Evolutionary conservation across 331 rosid genomes (phyloP).

Genomic region (Stylosanthes scabra): DNA sequence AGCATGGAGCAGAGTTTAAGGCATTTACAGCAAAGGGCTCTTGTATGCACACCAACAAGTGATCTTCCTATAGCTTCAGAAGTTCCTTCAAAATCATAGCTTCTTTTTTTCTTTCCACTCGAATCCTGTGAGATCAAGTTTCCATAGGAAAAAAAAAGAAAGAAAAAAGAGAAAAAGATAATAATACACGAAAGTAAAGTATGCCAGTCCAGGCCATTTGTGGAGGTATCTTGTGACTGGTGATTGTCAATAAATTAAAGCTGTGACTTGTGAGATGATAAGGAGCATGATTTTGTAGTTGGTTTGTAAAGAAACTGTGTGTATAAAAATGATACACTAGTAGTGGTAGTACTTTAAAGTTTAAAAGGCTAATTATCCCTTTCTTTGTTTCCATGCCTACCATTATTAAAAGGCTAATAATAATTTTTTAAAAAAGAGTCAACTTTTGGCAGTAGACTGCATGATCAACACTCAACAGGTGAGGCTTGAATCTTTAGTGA

Average conservation of each 20-base stretch:
- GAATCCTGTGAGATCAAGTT: slow-evolving; percentile 54
- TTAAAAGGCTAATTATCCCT: slow-evolving; percentile 15
- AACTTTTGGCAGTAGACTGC: not conserved
- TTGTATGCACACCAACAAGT: slow-evolving; percentile 83
- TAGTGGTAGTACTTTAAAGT: not conserved
- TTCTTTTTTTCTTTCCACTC: slow-evolving; percentile 19
- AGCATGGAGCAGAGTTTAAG: slow-evolving; percentile 96
- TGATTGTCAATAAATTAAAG: slow-evolving; percentile 64
- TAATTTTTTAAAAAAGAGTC: not conserved
- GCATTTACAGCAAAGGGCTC: slow-evolving; percentile 92
- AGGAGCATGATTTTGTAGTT: slow-evolving; percentile 47
- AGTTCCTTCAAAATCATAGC: slow-evolving; percentile 69
- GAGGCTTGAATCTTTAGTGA: not conserved
- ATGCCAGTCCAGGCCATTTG: slow-evolving; percentile 97
- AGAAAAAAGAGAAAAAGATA: slow-evolving; percentile 10
- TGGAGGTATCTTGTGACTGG: slow-evolving; percentile 88
- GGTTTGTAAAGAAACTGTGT: slow-evolving; percentile 56
- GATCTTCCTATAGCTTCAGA: slow-evolving; percentile 84
- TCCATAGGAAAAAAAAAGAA: slow-evolving; percentile 30
- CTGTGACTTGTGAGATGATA: slow-evolving; percentile 44
- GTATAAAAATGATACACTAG: slow-evolving; percentile 41
- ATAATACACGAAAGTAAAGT: slow-evolving; percentile 42
- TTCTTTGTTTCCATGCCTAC: slow-evolving; percentile 15
- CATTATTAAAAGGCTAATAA: not conserved
- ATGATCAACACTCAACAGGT: not conserved